These are phyloP conservation scores for Ilex asprella DNA, from an alignment of 257 asterid species.

Conservation along the genomic window DNA sequence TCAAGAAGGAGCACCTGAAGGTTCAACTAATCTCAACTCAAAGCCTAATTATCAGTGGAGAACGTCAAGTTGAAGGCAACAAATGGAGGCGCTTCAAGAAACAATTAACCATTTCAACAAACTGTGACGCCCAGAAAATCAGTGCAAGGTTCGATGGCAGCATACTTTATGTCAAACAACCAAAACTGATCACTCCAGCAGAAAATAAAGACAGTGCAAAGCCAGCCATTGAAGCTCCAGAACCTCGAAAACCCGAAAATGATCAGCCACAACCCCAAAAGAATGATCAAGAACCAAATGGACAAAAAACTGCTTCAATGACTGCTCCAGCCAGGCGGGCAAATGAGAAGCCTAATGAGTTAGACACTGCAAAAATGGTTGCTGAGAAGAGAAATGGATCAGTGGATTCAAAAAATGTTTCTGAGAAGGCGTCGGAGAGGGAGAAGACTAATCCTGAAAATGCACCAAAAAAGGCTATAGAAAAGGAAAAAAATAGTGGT, in stretches of 20 bases:
- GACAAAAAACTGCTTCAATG: no score
- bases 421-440: no score
- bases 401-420: no score
- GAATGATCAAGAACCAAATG: no score
- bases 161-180: constrained; percentile 35
- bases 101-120: constrained; percentile 40
- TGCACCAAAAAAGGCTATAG: no score
- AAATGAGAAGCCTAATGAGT: no score
- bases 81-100: constrained; percentile 39
- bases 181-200: constrained; percentile 36
- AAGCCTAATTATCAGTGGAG: constrained; percentile 48
- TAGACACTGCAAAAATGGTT: no score
- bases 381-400: no score
- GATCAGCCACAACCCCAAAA: no score
- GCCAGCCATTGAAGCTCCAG: constrained; percentile 8
- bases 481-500: no score
- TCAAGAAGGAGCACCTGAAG: constrained; percentile 47
- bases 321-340: no score
- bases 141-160: constrained; percentile 57
- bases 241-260: not conserved
- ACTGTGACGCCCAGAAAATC: constrained; percentile 41
- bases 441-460: no score
- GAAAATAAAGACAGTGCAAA: not conserved
- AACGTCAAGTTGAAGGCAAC: constrained; percentile 20
- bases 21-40: constrained; percentile 41